Evolutionary conservation across 108 stramenopile species (phyloP), one percentile per base, ranked within the genome.

Genomic region (Nitzschia sp.): DNA sequence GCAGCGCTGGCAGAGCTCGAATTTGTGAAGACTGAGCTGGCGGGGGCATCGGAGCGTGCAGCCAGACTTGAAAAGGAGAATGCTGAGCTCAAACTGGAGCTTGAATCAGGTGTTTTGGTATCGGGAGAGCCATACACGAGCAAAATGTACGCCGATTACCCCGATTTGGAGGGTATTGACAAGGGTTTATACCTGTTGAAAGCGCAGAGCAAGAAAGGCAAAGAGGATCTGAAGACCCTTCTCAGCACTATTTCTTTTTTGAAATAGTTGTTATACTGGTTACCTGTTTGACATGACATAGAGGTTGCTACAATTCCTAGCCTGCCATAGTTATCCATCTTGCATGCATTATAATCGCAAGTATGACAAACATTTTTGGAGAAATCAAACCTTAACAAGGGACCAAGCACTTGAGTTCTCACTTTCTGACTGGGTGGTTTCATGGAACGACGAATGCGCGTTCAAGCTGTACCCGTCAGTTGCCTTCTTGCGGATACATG

Each of bases 11-110:
- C 56, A n/a, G 71, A 82, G 59, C 71, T 79, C 0, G 70, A 76
- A 57, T 13, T 38, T 42, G 25, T 58, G 3, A 76, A 60, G 56
- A 38, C 11, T 34, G 27, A 60, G 60, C 25, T 51, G 42, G 1
- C 25, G 23, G 23, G 21, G 35, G 68, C 67, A 6, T 68, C 32
- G 34, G 23, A 42, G 25, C 46, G 59, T 54, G 24, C 45, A 13
- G 47, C 35, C 4, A 35, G 21, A 45, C 61, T 77, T 0, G 62
- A 77, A 54, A 65, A 62, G 19, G 83, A 84, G 63, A 81, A 81
- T 31, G 34, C 66, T 55, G 51, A 64, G 17, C 70, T 84, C 32
- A 73, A 57, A 48, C 32, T 42, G 29, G 42, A 81, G 51, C 64
- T 84, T 3, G 19, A 77, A 17, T 59, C 24, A 6, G 53, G 24